Evolutionary conservation across 2,329 filamentous ascomycete genomes (phyloP).

Genomic region (Cercospora zeae-maydis): DNA sequence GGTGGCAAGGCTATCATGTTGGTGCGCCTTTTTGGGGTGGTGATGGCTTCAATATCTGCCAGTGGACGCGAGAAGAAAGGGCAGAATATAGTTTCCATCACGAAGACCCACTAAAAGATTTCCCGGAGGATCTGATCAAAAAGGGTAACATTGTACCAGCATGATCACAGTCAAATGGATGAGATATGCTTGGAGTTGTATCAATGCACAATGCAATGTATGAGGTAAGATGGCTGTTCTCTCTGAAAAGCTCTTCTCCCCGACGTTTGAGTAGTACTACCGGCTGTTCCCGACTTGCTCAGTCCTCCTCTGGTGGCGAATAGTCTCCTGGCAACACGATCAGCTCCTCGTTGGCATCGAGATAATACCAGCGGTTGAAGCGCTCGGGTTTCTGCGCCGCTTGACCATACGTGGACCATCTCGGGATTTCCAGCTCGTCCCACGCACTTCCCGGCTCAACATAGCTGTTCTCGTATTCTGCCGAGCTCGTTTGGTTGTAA

Average conservation of each 20-base stretch:
- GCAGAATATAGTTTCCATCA: conserved; percentile 17
- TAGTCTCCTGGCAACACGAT: conserved; percentile 4
- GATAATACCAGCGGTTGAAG: conserved; percentile 1
- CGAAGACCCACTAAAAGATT: conserved; percentile 18
- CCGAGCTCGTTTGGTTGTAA: conserved; percentile 2
- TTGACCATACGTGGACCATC: conserved; percentile 7
- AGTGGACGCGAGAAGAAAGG: conserved; percentile 15
- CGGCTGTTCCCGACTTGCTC: not conserved
- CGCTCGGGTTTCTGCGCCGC: conserved; percentile 4
- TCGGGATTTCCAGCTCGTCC: not conserved
- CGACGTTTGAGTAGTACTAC: not conserved
- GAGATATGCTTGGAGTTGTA: not conserved
- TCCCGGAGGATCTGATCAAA: conserved; percentile 2
- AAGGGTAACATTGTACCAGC: not conserved
- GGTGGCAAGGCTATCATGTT: not conserved
- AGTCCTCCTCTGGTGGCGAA: not conserved
- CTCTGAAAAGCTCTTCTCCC: not conserved
- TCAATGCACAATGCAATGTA: not conserved
- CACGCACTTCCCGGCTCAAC: not conserved
- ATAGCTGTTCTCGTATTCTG: not conserved
- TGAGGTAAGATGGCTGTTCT: not conserved
- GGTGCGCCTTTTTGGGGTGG: conserved; percentile 13
- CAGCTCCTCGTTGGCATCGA: conserved; percentile 2
- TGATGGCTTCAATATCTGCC: conserved; percentile 15
- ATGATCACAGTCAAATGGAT: not conserved